These are phyloP conservation scores for Hordeum vulgare DNA, from an alignment of 176 grass and related monocot genomes.

Conservation along the genomic window MorexV3_pseudomolecules_assembly NC_058522.1:552559293-552559792, in stretches of 20 bases:
- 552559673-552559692: conserved; percentile 25
- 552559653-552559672: not conserved
- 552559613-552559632: not conserved
- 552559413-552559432: no score
- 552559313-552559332: no score
- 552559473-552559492: no score
- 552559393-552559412: no score
- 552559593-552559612: not conserved
- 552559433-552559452: no score
- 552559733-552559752: not conserved
- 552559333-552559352: no score
- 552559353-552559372: not conserved
- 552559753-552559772: not conserved
- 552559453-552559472: no score
- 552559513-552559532: not conserved
- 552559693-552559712: not conserved
- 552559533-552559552: not conserved
- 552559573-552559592: no score
- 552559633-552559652: not conserved
- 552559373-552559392: not conserved
- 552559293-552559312: no score
- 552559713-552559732: conserved; percentile 19
- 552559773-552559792: no score
- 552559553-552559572: no score
- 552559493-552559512: no score